Evolutionary conservation across 768 basidiomycete genomes (phyloP).

Genomic region (Glaciozyma martinii): DNA sequence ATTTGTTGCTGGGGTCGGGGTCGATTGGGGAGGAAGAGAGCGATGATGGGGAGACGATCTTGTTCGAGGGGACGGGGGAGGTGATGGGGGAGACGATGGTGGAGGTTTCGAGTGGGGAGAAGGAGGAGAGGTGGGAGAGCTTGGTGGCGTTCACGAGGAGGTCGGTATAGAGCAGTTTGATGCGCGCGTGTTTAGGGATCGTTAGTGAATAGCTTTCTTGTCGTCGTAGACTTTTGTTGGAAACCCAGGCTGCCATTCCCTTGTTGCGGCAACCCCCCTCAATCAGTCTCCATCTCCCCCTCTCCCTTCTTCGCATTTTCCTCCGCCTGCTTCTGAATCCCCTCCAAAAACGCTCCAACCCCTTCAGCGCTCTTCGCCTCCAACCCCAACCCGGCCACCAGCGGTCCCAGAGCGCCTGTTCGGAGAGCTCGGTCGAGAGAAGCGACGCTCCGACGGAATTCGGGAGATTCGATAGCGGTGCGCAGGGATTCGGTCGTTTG

Average conservation of each 20-base stretch:
- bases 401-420: constrained; percentile 28
- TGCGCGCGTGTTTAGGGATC: neutral
- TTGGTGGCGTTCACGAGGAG: neutral
- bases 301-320: constrained; percentile 6
- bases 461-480: constrained; percentile 13
- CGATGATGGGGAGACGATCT: neutral
- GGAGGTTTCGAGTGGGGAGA: neutral
- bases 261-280: neutral
- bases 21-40: neutral
- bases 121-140: constrained; percentile 1
- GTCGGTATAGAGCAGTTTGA: neutral
- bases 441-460: constrained; percentile 7
- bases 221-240: neutral
- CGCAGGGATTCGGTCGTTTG: constrained; percentile 2
- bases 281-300: neutral
- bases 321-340: constrained; percentile 16
- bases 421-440: constrained; percentile 18
- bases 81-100: neutral
- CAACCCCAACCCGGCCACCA: constrained; percentile 16
- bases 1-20: neutral
- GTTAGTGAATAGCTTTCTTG: neutral
- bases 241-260: neutral
- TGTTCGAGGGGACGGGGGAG: neutral
- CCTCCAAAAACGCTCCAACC: constrained; percentile 22
- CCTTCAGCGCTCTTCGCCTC: constrained; percentile 7